These are phyloP conservation scores for Fusarium sp. DNA, from an alignment of 2,329 filamentous ascomycete genomes.

Conservation along the genomic window DNA sequence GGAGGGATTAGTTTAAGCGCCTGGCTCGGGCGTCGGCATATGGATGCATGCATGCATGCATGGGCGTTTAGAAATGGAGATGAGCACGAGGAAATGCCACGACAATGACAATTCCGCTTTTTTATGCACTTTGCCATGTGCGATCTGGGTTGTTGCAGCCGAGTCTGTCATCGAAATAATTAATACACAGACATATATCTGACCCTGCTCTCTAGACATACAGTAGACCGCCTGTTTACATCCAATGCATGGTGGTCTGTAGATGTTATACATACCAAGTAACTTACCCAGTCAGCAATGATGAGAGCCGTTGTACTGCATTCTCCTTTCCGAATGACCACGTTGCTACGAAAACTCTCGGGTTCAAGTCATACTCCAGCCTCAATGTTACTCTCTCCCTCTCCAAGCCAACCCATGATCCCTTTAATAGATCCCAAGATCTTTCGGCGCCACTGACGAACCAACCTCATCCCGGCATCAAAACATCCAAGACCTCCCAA, in stretches of 20 bases:
- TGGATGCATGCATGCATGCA: constrained; percentile 21
- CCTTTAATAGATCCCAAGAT: constrained; percentile 27
- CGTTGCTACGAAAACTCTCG: neutral
- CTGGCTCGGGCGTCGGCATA: constrained; percentile 32
- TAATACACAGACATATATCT: neutral
- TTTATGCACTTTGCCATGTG: constrained; percentile 19
- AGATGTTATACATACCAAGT: neutral
- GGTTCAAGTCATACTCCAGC: neutral
- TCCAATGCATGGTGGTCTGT: neutral
- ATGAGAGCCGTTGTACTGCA: neutral
- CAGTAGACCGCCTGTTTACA: neutral
- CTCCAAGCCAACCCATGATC: neutral
- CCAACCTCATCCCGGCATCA: constrained; percentile 21
- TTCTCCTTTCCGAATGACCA: neutral
- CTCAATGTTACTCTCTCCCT: constrained; percentile 2
- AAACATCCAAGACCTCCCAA: constrained; percentile 18
- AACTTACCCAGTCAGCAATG: neutral
- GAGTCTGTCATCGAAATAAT: neutral
- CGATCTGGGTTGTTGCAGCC: neutral
- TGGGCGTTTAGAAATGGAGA: constrained; percentile 25
- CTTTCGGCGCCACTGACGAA: constrained; percentile 18
- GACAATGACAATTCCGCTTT: neutral
- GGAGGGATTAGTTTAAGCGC: constrained; percentile 28
- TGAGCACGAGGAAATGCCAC: constrained; percentile 8
- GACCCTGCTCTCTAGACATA: neutral